Evolutionary conservation across 208 protist species (phyloP).

Genomic region (Leishmania gerbilli): DNA sequence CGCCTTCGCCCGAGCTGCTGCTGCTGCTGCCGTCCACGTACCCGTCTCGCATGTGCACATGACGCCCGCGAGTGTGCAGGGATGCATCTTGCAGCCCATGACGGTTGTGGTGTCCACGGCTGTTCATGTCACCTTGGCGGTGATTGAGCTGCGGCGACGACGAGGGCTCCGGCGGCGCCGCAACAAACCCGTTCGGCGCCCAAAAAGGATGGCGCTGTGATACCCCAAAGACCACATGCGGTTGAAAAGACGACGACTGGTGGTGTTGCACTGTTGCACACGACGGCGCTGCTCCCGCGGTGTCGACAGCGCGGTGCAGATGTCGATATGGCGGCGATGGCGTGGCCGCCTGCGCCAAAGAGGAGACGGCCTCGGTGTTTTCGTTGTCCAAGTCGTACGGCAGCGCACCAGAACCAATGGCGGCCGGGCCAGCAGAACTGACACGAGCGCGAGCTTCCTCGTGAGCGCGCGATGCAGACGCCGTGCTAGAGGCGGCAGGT

Average conservation of each 20-base stretch:
- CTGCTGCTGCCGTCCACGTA: background rate
- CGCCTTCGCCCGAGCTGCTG: conserved; percentile 1
- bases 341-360: background rate
- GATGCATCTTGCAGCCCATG: background rate
- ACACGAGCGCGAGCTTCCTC: background rate
- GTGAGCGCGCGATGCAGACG: background rate
- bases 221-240: background rate
- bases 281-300: background rate
- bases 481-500: background rate
- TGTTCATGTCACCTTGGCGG: background rate
- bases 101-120: background rate
- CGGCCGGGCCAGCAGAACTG: background rate
- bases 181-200: background rate
- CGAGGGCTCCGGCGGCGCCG: background rate
- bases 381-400: background rate
- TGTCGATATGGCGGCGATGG: conserved; percentile 19
- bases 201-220: background rate
- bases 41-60: background rate
- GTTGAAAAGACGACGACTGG: background rate
- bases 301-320: background rate
- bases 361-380: conserved; percentile 1
- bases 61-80: background rate
- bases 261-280: background rate
- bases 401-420: background rate
- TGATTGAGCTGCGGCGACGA: background rate